phyloP scores from a whole-genome alignment of 169 alveolate species.

The Plasmodium gaboni region DNA sequence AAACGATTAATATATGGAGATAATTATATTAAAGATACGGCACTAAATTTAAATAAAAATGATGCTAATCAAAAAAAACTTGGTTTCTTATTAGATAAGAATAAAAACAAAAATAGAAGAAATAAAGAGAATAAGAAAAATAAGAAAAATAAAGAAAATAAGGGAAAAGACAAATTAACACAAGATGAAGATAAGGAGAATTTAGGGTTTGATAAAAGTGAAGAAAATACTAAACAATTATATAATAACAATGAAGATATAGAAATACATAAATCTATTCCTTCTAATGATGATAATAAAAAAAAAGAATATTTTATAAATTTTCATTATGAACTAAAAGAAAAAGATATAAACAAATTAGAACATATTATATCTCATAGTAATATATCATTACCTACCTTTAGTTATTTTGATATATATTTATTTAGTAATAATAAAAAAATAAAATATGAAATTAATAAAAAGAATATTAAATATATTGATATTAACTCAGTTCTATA shows the following conservation, averaged over 20 bases:
- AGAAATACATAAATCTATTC: slow-evolving; percentile 16
- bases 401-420: slow-evolving; percentile 72
- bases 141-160: background rate
- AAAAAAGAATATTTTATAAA: slow-evolving; percentile 26
- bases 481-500: slow-evolving; percentile 42
- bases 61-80: slow-evolving; percentile 20
- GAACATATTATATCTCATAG: slow-evolving; percentile 44
- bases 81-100: slow-evolving; percentile 28
- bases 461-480: slow-evolving; percentile 62
- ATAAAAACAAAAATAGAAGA: background rate
- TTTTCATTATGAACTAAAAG: slow-evolving; percentile 38
- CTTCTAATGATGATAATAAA: slow-evolving; percentile 17
- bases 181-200: background rate
- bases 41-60: slow-evolving; percentile 31
- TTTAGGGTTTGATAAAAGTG: background rate
- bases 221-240: background rate
- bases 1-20: slow-evolving; percentile 69
- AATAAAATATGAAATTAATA: slow-evolving; percentile 71
- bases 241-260: slow-evolving; percentile 13
- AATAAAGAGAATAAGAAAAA: background rate
- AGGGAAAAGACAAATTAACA: background rate
- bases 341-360: slow-evolving; percentile 55
- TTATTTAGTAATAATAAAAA: slow-evolving; percentile 72
- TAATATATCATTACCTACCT: slow-evolving; percentile 33
- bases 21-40: slow-evolving; percentile 34